Evolutionary conservation across 2,329 filamentous ascomycete species (phyloP).

Genomic region (Epichloe gansuensis): DNA sequence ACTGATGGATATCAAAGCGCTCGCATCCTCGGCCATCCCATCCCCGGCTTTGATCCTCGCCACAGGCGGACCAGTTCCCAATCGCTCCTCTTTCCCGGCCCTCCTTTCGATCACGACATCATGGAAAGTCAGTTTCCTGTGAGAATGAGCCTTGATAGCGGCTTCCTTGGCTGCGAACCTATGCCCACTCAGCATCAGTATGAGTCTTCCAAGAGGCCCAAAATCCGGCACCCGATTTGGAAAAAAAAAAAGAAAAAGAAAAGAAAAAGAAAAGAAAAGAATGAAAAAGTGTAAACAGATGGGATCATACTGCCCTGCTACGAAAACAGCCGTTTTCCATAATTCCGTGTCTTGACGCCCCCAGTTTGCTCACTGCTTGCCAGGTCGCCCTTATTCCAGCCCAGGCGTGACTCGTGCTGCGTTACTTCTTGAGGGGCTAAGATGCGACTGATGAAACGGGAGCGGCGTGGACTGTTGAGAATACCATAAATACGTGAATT

Average conservation of each 20-base stretch:
- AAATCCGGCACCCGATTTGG: too few relatives aligned
- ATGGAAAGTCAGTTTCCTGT: slow-evolving; percentile 47
- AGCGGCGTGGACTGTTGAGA: slow-evolving; percentile 31
- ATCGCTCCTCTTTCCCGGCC: slow-evolving; percentile 11
- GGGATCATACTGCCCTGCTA: slow-evolving; percentile 22
- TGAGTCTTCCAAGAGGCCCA: too few relatives aligned
- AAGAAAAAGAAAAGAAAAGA: not conserved
- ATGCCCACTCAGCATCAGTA: not conserved
- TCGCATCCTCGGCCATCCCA: slow-evolving; percentile 27
- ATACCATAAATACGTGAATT: slow-evolving; percentile 52
- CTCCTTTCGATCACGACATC: slow-evolving; percentile 38
- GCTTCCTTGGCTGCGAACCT: slow-evolving; percentile 68
- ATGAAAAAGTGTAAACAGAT: not conserved
- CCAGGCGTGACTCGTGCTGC: slow-evolving; percentile 12
- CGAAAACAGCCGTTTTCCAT: slow-evolving; percentile 24
- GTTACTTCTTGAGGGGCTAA: slow-evolving; percentile 26
- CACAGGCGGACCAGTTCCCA: slow-evolving; percentile 30
- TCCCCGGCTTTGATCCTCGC: slow-evolving; percentile 26
- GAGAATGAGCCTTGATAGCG: slow-evolving; percentile 56
- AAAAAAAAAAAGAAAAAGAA: not conserved
- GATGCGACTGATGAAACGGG: slow-evolving; percentile 35
- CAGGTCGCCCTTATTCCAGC: not conserved
- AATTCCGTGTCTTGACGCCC: slow-evolving; percentile 9
- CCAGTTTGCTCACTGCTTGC: not conserved
- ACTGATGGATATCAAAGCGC: slow-evolving; percentile 67